Conservation (phyloP, 2,329 filamentous ascomycete species). For the Xylariaceae sp. region DNA sequence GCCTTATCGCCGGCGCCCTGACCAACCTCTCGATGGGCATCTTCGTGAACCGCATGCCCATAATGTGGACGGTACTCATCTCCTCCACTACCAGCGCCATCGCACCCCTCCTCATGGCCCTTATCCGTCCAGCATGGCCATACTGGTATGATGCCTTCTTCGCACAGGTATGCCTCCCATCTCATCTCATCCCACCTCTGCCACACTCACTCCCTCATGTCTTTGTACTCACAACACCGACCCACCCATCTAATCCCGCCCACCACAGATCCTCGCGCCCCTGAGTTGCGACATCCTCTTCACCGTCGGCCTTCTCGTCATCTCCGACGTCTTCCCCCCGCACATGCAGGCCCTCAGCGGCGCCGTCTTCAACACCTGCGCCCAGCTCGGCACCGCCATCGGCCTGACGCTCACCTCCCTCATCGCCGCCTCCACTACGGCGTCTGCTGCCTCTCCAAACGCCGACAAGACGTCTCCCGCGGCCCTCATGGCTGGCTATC, state of each 20-base stretch:
- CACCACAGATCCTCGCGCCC: not conserved
- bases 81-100: too few species aligned
- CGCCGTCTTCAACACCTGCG: slow-evolving; percentile 9
- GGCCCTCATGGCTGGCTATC: slow-evolving; percentile 7
- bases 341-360: slow-evolving; percentile 6
- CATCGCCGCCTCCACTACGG: slow-evolving; percentile 4
- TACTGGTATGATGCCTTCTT: not conserved
- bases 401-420: slow-evolving; percentile 5
- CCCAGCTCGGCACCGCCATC: slow-evolving; percentile 8
- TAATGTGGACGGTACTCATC: too few species aligned
- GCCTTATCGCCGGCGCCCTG: too few species aligned
- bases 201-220: not conserved
- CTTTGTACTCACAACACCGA: too few species aligned
- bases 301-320: slow-evolving; percentile 1
- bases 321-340: slow-evolving; percentile 5
- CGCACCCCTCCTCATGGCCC: too few species aligned
- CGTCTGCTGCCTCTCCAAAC: slow-evolving; percentile 2
- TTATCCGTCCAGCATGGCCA: too few species aligned
- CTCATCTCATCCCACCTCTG: not conserved
- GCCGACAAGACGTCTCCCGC: slow-evolving; percentile 1
- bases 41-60: too few species aligned
- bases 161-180: slow-evolving; percentile 1
- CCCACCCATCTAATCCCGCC: too few species aligned
- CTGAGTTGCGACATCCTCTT: not conserved
- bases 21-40: too few species aligned